Percentiles rank a stretch among this genome's conserved stretches.
These are phyloP conservation scores for Aaosphaeria arxii DNA, from an alignment of 2,329 filamentous ascomycete species.

Conservation along the genomic window DNA sequence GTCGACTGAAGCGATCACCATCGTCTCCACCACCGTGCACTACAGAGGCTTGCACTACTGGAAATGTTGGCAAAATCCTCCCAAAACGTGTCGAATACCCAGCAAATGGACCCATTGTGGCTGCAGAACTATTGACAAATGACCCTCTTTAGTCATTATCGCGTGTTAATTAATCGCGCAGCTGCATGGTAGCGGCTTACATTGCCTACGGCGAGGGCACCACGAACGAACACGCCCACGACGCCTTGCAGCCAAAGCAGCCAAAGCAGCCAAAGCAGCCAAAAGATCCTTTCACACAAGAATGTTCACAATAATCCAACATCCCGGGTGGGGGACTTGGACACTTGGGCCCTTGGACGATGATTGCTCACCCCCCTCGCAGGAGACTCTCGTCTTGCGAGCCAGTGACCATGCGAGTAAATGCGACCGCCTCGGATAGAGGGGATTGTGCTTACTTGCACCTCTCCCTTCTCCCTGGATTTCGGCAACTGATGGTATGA, in stretches of 20 bases:
- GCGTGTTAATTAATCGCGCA: constrained; percentile 28
- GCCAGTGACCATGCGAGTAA: background rate
- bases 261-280: constrained; percentile 1
- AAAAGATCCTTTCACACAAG: too few species aligned
- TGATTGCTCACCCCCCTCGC: too few species aligned
- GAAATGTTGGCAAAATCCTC: constrained; percentile 24
- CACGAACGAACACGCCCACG: too few species aligned
- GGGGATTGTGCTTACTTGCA: background rate
- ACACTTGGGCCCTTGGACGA: background rate
- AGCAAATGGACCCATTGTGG: constrained; percentile 24
- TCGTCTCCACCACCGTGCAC: constrained; percentile 3
- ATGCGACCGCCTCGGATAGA: background rate
- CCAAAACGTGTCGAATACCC: constrained; percentile 16
- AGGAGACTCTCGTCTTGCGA: background rate
- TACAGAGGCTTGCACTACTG: background rate
- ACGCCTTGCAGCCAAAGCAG: constrained; percentile 4
- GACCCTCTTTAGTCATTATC: constrained; percentile 25
- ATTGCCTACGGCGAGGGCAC: too few species aligned
- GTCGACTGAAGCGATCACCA: constrained; percentile 6
- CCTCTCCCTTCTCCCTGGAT: constrained; percentile 8
- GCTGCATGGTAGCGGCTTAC: constrained; percentile 13
- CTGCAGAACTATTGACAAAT: constrained; percentile 15
- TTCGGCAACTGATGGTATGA: constrained; percentile 6
- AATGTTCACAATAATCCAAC: too few species aligned
- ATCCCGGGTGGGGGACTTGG: background rate